A percentile compares a stretch with the other conserved stretches of the same genome.
phyloP scores from a whole-genome alignment of 73 alveolate genomes.

The Paramecium biaurelia region DNA sequence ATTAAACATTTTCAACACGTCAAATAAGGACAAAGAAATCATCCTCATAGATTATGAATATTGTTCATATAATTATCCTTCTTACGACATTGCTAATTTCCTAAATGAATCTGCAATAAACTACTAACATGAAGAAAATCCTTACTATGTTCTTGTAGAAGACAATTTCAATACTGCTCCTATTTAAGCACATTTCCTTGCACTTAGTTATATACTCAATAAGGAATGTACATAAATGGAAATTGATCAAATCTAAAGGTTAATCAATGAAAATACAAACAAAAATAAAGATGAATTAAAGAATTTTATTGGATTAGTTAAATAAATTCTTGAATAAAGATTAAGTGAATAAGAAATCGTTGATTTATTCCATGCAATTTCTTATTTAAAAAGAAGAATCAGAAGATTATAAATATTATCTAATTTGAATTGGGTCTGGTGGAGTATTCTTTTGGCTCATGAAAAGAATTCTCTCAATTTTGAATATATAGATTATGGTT shows the following conservation, averaged over 20 bases:
- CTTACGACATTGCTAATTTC: conserved; percentile 39
- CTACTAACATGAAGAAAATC: neutral
- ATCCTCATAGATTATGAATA: conserved; percentile 31
- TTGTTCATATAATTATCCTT: conserved; percentile 47
- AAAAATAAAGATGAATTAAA: conserved; percentile 10
- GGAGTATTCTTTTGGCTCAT: conserved; percentile 40
- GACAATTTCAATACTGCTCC: conserved; percentile 20
- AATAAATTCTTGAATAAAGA: neutral
- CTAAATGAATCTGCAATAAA: conserved; percentile 21
- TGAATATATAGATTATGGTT: conserved; percentile 32
- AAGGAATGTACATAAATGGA: neutral
- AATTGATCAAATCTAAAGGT: neutral
- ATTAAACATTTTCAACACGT: conserved; percentile 10
- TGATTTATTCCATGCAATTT: neutral
- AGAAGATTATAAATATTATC: conserved; percentile 10
- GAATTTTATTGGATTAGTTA: neutral
- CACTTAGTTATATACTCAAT: neutral
- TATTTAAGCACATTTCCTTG: neutral
- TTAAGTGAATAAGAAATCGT: neutral
- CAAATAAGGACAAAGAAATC: neutral
- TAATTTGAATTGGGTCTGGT: conserved; percentile 17
- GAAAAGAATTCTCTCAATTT: neutral
- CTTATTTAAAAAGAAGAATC: conserved; percentile 26
- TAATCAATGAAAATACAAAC: neutral
- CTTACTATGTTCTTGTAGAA: neutral